phyloP scores from a whole-genome alignment of 2,329 filamentous ascomycete genomes.

The Paraconiothyrium sp. region DNA sequence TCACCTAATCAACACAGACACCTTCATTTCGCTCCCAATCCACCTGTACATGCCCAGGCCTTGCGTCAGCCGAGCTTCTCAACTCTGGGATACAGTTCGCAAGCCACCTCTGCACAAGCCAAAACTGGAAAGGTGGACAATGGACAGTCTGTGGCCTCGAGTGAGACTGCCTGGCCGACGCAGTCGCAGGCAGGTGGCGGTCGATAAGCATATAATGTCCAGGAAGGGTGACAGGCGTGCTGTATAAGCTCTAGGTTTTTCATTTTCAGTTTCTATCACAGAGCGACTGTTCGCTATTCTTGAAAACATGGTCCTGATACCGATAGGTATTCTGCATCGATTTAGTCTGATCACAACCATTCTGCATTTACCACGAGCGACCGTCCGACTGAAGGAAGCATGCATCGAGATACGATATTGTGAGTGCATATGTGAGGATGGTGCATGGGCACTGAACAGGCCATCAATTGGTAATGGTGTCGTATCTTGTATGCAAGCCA shows the following conservation, averaged over 20 bases:
- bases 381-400: too few relatives aligned
- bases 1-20: neutral
- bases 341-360: too few relatives aligned
- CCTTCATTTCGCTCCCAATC: neutral
- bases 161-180: slow-evolving; percentile 3
- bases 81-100: neutral
- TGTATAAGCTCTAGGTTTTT: neutral
- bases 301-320: neutral
- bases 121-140: neutral
- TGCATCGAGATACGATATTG: too few relatives aligned
- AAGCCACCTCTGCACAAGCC: neutral
- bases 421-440: neutral
- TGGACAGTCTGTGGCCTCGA: slow-evolving; percentile 1
- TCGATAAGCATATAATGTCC: neutral
- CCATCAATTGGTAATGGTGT: neutral
- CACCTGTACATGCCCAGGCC: neutral
- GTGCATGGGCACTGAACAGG: neutral
- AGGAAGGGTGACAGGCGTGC: neutral
- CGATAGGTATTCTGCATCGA: too few relatives aligned
- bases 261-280: neutral
- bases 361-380: too few relatives aligned
- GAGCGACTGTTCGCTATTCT: neutral
- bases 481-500: slow-evolving; percentile 2
- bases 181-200: neutral
- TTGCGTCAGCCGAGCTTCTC: neutral